Conservation (phyloP, 1,284 basidiomycete genomes). For the Austroboletus niveus region DNA sequence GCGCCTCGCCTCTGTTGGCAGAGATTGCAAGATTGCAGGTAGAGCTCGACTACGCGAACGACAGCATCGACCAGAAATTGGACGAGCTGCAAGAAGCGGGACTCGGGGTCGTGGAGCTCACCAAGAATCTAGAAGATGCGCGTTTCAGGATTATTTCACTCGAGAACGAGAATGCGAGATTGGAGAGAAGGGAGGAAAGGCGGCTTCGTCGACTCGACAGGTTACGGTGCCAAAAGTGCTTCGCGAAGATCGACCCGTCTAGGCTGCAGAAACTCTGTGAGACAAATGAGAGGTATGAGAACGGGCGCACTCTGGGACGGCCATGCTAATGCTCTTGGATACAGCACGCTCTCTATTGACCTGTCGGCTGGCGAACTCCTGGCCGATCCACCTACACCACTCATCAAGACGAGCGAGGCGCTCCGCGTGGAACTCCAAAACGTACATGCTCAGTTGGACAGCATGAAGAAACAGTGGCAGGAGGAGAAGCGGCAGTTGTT, state of each 20-base stretch:
- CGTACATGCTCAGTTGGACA: slow-evolving; percentile 60
- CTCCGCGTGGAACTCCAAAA: slow-evolving; percentile 54
- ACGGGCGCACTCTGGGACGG: neutral
- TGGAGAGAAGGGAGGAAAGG: slow-evolving; percentile 64
- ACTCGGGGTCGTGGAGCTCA: slow-evolving; percentile 64
- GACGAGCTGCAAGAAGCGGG: slow-evolving; percentile 80
- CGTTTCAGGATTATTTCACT: slow-evolving; percentile 52
- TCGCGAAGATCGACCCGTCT: slow-evolving; percentile 54
- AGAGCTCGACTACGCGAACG: slow-evolving; percentile 74
- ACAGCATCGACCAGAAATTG: slow-evolving; percentile 81
- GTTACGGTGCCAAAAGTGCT: slow-evolving; percentile 64
- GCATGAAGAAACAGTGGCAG: slow-evolving; percentile 66
- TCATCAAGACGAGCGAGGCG: slow-evolving; percentile 60
- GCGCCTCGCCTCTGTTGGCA: slow-evolving; percentile 53
- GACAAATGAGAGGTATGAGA: slow-evolving; percentile 59
- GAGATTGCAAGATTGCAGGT: slow-evolving; percentile 67
- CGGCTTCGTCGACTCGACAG: slow-evolving; percentile 55
- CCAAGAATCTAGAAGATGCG: slow-evolving; percentile 69
- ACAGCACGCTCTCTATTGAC: slow-evolving; percentile 55
- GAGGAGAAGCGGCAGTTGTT: slow-evolving; percentile 58
- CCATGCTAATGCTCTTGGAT: slow-evolving; percentile 1
- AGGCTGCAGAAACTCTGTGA: slow-evolving; percentile 37
- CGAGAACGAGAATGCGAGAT: slow-evolving; percentile 65
- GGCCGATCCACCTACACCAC: slow-evolving; percentile 60
- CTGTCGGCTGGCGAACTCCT: slow-evolving; percentile 46